Evolutionary conservation across 805 yeast species (phyloP), one percentile per base, ranked within the genome.

Genomic region (Yamadazyma tumulicola): DNA sequence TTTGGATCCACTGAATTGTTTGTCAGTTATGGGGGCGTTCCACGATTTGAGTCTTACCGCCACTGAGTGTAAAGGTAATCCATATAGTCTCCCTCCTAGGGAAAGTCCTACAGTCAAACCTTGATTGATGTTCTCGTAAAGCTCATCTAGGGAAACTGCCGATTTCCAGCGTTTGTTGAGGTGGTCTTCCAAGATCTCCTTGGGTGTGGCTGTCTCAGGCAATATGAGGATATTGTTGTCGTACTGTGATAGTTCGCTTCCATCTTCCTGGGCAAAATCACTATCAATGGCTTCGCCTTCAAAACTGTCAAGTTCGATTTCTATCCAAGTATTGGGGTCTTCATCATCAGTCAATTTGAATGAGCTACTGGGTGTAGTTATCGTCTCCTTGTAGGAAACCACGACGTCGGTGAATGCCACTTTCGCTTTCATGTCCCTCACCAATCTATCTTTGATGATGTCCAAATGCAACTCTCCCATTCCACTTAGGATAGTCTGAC

Each of bases 391-490:
- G 57, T 85, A 91, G 0, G 97, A 84, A 4, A 93, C 96, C 64
- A 79, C 85, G 14, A 93, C 85, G 34, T 81, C 80, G 29, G 96
- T 88, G 25, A 87, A 70, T 20, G 79, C 80, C 1, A 85, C 83
- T 37, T 81, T 78, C 3, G 95, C 96, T 54, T 82, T 81, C 72
- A 88, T 69, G 38, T 87, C 95, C 27, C 74, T 75, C n/a, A 85
- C 61, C 26, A 88, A 69, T 36, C 97, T 69, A 48, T 86, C 93
- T 31, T 70, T 72, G 1, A 93, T 84, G 45, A 93, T 88, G 47
- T 93, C 97, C 32, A 93, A 68, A 61, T 93, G 98, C 31, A 93
- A 68, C 52, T 93, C 97, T 26, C 98, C 98, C 97, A 91, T 91
- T 20, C 98, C 98, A 13, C 95, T 80, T 19, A 93, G 59, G 18